Conservation (phyloP, 148 eudicot genomes). For the Camellia sinensis region DNA sequence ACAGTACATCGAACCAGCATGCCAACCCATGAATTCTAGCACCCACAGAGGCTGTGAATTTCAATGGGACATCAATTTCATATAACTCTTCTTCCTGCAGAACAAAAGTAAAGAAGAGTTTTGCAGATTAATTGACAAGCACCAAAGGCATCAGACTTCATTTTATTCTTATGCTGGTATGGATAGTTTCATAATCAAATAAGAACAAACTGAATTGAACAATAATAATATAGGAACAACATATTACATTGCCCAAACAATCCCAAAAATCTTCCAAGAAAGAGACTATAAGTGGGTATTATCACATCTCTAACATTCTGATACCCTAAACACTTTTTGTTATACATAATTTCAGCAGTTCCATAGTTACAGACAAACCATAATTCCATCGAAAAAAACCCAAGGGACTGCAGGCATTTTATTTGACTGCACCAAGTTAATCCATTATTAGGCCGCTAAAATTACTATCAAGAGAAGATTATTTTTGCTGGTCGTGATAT, state of each 20-base stretch:
- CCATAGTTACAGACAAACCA: neutral
- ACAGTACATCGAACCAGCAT: slow-evolving; percentile 98
- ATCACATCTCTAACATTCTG: neutral
- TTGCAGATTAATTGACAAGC: neutral
- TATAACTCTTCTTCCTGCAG: slow-evolving; percentile 92
- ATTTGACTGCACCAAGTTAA: neutral
- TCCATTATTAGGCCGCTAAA: neutral
- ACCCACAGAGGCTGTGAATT: slow-evolving; percentile 73
- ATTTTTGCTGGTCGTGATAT: neutral
- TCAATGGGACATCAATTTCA: slow-evolving; percentile 87
- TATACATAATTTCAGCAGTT: neutral
- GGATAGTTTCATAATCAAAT: neutral
- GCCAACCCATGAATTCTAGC: slow-evolving; percentile 93
- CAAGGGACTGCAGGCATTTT: neutral
- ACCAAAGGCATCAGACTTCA: neutral
- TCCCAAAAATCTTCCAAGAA: neutral
- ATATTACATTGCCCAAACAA: slow-evolving; percentile 4
- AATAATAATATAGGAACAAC: neutral
- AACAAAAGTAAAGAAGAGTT: slow-evolving; percentile 14
- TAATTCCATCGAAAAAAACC: neutral
- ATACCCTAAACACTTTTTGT: neutral
- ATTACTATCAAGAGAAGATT: neutral
- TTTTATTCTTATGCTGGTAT: neutral
- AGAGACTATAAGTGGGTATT: neutral
- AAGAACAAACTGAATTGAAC: neutral